phyloP scores from a whole-genome alignment of 768 basidiomycete species.

The Suillus bovinus region DNA sequence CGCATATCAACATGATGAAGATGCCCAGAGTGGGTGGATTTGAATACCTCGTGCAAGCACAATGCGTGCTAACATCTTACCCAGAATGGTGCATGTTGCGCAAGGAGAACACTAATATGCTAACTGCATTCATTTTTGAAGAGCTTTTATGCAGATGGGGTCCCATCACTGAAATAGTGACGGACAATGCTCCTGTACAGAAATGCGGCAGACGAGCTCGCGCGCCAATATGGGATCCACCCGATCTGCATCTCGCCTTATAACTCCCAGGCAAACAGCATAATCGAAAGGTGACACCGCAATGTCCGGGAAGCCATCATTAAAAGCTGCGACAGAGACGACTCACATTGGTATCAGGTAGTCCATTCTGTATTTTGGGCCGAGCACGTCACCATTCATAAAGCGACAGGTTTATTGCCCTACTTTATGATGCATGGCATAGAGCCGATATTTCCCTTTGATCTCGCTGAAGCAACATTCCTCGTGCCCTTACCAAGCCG shows the following conservation, averaged over 20 bases:
- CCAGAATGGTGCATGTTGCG: slow-evolving; percentile 33
- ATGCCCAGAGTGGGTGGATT: slow-evolving; percentile 9
- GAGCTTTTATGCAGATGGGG: slow-evolving; percentile 19
- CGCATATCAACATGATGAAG: background rate
- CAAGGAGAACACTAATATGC: slow-evolving; percentile 14
- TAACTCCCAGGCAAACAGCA: background rate
- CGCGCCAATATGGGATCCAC: no score
- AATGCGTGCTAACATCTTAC: background rate
- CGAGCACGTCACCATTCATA: background rate
- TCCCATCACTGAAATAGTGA: slow-evolving; percentile 10
- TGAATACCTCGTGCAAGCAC: slow-evolving; percentile 21
- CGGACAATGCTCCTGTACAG: background rate
- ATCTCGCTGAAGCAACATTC: background rate
- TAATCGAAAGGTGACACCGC: slow-evolving; percentile 4
- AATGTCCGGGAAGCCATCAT: slow-evolving; percentile 12
- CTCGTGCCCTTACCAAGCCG: no score
- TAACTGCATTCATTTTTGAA: slow-evolving; percentile 18
- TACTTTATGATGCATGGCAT: background rate
- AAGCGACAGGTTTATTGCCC: background rate
- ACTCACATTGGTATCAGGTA: background rate
- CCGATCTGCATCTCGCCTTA: background rate
- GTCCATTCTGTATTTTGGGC: background rate
- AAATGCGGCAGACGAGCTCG: background rate
- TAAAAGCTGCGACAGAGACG: background rate
- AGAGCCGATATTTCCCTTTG: background rate